Conservation (phyloP, 1,284 basidiomycete species). For the Phellopilus nigrolimitatus region DNA sequence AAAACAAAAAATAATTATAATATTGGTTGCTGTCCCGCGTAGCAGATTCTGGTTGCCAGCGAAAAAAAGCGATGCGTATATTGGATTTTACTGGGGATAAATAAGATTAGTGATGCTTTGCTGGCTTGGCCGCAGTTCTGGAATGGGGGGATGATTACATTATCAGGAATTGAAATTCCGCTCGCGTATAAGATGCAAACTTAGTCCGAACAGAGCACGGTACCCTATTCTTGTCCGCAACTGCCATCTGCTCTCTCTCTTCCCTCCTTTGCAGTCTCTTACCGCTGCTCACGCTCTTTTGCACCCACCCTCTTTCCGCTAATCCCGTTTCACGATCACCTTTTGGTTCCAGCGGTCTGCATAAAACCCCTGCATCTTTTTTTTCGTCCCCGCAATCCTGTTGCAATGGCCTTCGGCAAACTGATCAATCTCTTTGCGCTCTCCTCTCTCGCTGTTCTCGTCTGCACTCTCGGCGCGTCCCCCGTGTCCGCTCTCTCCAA, state of each 20-base stretch:
- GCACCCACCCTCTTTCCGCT: conserved; percentile 21
- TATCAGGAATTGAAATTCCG: conserved; percentile 13
- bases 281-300: conserved; percentile 32
- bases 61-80: too few species aligned
- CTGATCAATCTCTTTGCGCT: conserved; percentile 54
- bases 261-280: conserved; percentile 22
- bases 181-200: neutral
- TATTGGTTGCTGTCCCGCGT: neutral
- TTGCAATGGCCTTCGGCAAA: conserved; percentile 47
- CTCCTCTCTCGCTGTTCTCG: conserved; percentile 52
- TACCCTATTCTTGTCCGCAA: neutral
- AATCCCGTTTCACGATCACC: neutral
- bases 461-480: conserved; percentile 42
- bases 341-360: too few species aligned
- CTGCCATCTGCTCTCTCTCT: conserved; percentile 19
- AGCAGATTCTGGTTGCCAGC: conserved; percentile 1
- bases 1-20: neutral
- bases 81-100: neutral
- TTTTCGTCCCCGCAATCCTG: conserved; percentile 22
- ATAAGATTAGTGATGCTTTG: too few species aligned
- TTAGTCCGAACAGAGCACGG: neutral
- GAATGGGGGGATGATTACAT: neutral
- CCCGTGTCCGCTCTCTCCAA: conserved; percentile 50
- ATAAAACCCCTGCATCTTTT: too few species aligned
- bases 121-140: neutral